Evolutionary conservation across 2,329 filamentous ascomycete species (phyloP).

Genomic region (Diaporthe velutina): DNA sequence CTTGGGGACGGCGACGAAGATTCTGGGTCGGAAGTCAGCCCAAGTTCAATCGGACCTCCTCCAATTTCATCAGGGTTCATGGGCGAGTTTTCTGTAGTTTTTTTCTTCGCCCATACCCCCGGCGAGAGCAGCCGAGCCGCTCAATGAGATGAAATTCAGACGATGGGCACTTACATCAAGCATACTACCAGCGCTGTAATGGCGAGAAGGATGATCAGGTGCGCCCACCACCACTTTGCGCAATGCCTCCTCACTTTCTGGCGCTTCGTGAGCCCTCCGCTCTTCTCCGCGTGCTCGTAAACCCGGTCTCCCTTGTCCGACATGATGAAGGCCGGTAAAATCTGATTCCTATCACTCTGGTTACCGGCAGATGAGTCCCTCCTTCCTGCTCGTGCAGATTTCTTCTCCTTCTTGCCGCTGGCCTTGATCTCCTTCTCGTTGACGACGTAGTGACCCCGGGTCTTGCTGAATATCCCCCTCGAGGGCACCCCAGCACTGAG

Average conservation of each 20-base stretch:
- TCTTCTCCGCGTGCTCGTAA: conserved; percentile 22
- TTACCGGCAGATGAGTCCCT: conserved; percentile 5
- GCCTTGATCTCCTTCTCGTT: background rate
- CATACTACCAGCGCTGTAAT: conserved; percentile 68
- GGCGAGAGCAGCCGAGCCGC: background rate
- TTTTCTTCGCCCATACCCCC: too few relatives aligned
- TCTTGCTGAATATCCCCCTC: conserved; percentile 6
- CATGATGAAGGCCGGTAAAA: conserved; percentile 27
- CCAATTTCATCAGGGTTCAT: background rate
- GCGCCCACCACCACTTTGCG: conserved; percentile 72
- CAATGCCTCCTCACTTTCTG: conserved; percentile 59
- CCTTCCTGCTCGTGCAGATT: too few relatives aligned
- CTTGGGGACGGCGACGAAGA: conserved; percentile 68
- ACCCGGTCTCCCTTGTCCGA: conserved; percentile 35
- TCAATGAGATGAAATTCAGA: background rate
- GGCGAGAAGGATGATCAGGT: conserved; percentile 64
- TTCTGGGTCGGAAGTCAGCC: conserved; percentile 50
- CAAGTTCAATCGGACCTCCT: background rate
- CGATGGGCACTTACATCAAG: conserved; percentile 67
- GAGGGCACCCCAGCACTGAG: conserved; percentile 24
- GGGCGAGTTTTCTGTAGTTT: background rate
- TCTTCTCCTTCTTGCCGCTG: background rate
- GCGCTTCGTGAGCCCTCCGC: background rate
- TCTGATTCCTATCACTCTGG: background rate
- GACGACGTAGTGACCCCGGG: conserved; percentile 5